A percentile compares a stretch with the other conserved stretches of the same genome.
phyloP scores from a whole-genome alignment of 805 yeast species.

The Suhomyces canberraensis region DNA sequence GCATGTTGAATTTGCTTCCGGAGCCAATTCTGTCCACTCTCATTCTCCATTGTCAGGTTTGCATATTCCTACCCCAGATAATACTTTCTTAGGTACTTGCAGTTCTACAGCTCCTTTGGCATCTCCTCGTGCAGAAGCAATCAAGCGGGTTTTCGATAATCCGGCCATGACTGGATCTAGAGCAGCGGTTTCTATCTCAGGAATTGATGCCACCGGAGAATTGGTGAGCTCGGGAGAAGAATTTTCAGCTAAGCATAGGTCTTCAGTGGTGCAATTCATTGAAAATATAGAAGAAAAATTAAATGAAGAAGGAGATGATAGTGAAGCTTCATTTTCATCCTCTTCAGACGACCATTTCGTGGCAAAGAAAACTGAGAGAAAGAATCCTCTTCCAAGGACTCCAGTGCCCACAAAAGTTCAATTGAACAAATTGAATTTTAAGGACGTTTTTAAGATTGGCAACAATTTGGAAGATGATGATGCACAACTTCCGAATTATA shows the following conservation, averaged over 20 bases:
- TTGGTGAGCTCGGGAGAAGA: conserved; percentile 6
- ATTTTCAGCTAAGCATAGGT: conserved; percentile 1
- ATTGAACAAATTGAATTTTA: conserved; percentile 28
- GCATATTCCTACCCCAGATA: conserved; percentile 2
- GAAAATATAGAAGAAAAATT: conserved; percentile 30
- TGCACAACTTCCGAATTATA: no score
- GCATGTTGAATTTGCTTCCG: conserved; percentile 5
- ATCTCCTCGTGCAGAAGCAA: conserved; percentile 39
- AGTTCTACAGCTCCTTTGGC: conserved; percentile 10
- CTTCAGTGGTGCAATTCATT: conserved; percentile 21
- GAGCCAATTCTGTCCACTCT: background rate
- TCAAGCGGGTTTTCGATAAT: conserved; percentile 40
- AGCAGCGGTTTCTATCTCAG: conserved; percentile 9
- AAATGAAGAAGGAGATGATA: conserved; percentile 1
- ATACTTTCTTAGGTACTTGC: conserved; percentile 1
- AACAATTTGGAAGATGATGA: no score
- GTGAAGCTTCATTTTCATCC: conserved; percentile 8
- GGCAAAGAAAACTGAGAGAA: conserved; percentile 3
- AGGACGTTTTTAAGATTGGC: conserved; percentile 22
- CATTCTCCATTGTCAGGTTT: background rate
- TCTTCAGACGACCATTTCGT: conserved; percentile 9
- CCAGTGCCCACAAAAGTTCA: conserved; percentile 27
- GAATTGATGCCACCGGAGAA: conserved; percentile 9
- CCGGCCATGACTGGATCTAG: conserved; percentile 35
- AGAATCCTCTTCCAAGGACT: conserved; percentile 36